These are phyloP conservation scores for Rhynchosporium agropyri DNA, from an alignment of 2,329 filamentous ascomycete genomes.

Conservation along the genomic window DNA sequence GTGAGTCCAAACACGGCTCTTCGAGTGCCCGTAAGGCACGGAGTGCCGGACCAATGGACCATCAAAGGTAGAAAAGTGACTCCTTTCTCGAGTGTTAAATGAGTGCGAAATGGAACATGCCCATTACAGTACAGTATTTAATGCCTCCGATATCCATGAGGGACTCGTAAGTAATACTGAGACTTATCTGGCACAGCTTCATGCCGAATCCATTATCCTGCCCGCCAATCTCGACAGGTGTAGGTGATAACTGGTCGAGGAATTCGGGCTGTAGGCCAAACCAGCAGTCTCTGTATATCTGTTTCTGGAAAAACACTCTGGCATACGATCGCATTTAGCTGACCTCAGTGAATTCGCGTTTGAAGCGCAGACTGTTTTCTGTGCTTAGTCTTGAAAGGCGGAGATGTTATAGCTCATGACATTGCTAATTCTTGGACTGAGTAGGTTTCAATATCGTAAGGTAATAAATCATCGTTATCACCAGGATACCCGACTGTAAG, in stretches of 20 bases:
- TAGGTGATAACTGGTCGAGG: neutral
- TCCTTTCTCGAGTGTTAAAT: slow-evolving; percentile 22
- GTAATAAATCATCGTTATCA: neutral
- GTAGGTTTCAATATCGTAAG: neutral
- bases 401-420: neutral
- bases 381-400: neutral
- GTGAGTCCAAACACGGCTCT: slow-evolving; percentile 22
- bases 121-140: neutral
- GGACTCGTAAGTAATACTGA: slow-evolving; percentile 18
- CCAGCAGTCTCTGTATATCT: slow-evolving; percentile 24
- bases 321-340: slow-evolving; percentile 4
- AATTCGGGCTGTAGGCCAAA: slow-evolving; percentile 14
- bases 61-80: slow-evolving; percentile 19
- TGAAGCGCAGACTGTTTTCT: neutral
- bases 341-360: neutral
- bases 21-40: slow-evolving; percentile 11
- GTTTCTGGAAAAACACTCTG: neutral
- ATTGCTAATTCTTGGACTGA: neutral
- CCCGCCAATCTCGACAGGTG: neutral
- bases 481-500: slow-evolving; percentile 3
- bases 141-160: neutral
- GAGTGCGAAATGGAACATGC: slow-evolving; percentile 21
- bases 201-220: slow-evolving; percentile 7
- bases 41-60: slow-evolving; percentile 22
- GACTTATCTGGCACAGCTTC: slow-evolving; percentile 15